Evolutionary conservation across 2,329 filamentous ascomycete genomes (phyloP).

Genomic region (Sporothrix pallida): DNA sequence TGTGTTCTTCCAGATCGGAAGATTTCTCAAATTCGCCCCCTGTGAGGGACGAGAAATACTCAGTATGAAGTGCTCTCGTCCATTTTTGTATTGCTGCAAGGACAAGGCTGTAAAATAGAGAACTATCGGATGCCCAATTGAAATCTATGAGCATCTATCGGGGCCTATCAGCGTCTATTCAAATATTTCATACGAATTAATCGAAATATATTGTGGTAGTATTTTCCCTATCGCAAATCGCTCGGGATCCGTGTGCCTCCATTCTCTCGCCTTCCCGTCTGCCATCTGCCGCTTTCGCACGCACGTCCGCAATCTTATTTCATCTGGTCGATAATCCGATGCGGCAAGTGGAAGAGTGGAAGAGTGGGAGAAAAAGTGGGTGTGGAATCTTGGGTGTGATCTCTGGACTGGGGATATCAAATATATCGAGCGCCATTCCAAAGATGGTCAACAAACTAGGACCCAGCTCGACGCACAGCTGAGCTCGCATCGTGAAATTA

Average conservation of each 20-base stretch:
- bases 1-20: background rate
- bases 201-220: background rate
- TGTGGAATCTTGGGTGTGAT: background rate
- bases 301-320: conserved; percentile 16
- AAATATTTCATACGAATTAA: background rate
- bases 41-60: background rate
- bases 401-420: background rate
- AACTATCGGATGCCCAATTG: background rate
- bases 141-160: background rate
- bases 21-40: background rate
- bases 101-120: background rate
- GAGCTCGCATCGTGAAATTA: conserved; percentile 5
- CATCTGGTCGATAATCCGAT: background rate
- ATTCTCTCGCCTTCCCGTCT: background rate
- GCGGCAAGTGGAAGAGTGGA: background rate
- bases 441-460: background rate
- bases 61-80: background rate
- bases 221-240: background rate
- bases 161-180: background rate
- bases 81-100: background rate
- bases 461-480: background rate
- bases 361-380: background rate
- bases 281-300: background rate
- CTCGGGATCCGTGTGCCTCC: background rate
- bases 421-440: conserved; percentile 17